phyloP scores from a whole-genome alignment of 202 grass and related monocot species.

The Setaria viridis region DNA sequence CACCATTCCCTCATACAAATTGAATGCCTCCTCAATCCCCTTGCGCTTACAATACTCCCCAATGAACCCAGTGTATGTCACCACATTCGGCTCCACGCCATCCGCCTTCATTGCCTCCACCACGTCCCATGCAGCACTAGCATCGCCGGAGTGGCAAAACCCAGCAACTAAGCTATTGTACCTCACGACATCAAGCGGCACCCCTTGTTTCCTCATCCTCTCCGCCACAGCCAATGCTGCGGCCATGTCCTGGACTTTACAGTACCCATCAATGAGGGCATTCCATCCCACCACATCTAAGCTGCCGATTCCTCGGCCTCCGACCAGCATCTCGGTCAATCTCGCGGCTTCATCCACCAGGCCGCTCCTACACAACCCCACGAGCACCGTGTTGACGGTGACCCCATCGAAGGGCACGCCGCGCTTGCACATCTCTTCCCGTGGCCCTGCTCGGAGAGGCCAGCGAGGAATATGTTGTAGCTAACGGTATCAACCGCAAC shows the following conservation, averaged over 20 bases:
- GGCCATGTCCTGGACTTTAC: constrained; percentile 49
- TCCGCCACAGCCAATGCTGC: constrained; percentile 35
- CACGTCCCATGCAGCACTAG: constrained; percentile 48
- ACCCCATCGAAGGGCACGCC: constrained; percentile 64
- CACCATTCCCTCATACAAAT: constrained; percentile 83
- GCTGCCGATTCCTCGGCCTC: constrained; percentile 33
- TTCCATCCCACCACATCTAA: constrained; percentile 73
- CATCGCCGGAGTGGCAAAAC: constrained; percentile 55
- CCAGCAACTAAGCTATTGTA: constrained; percentile 75
- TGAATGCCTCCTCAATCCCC: constrained; percentile 57
- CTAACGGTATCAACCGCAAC: constrained; percentile 43
- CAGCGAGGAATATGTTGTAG: constrained; percentile 79
- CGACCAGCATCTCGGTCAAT: constrained; percentile 53
- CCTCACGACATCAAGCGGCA: constrained; percentile 64
- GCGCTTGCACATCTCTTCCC: constrained; percentile 81
- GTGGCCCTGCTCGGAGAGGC: constrained; percentile 53
- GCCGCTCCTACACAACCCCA: constrained; percentile 56
- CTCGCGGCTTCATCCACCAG: constrained; percentile 51
- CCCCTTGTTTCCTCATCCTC: constrained; percentile 56
- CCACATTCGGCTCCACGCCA: constrained; percentile 59
- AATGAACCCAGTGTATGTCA: constrained; percentile 69
- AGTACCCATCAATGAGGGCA: constrained; percentile 71
- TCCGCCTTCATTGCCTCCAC: constrained; percentile 50
- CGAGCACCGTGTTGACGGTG: constrained; percentile 65
- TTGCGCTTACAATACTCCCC: constrained; percentile 63